Percentiles rank a stretch among this genome's conserved stretches.
These are phyloP conservation scores for Capsicum chinense DNA, from an alignment of 257 asterid species.

Conservation along the genomic window DNA sequence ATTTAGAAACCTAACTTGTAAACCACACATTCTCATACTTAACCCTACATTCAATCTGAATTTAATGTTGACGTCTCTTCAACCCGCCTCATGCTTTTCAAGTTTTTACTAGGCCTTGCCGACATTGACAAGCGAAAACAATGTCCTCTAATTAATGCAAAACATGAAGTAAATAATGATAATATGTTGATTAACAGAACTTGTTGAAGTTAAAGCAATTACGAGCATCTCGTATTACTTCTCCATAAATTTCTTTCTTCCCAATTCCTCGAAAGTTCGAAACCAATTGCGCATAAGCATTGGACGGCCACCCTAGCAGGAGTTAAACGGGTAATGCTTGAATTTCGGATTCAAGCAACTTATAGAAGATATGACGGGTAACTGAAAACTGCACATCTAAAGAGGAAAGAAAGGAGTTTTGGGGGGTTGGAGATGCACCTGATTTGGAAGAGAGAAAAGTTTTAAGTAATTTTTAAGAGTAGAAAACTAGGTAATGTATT, in stretches of 20 bases:
- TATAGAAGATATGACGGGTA: neutral
- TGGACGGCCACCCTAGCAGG: neutral
- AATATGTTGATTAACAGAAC: conserved; percentile 10
- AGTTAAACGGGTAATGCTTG: neutral
- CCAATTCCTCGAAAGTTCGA: neutral
- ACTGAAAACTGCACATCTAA: neutral
- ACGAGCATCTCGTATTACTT: neutral
- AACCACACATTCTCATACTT: conserved; percentile 34
- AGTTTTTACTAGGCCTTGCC: neutral
- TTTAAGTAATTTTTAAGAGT: neutral
- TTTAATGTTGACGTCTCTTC: neutral
- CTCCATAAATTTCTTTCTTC: neutral
- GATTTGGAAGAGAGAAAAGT: neutral
- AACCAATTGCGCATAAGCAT: neutral
- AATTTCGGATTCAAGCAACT: conserved; percentile 3
- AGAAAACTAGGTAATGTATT: neutral
- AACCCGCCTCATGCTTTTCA: neutral
- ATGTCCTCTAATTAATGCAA: neutral
- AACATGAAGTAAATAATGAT: neutral
- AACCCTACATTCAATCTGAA: conserved; percentile 8
- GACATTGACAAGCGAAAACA: neutral
- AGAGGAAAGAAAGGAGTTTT: neutral
- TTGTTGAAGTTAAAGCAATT: neutral
- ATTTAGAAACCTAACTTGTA: conserved; percentile 48
- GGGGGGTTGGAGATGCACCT: neutral